Percentiles rank a stretch among this genome's conserved stretches.
Evolutionary conservation across 805 yeast genomes (phyloP).

Genomic region (Ogataea nitratoaversa): DNA sequence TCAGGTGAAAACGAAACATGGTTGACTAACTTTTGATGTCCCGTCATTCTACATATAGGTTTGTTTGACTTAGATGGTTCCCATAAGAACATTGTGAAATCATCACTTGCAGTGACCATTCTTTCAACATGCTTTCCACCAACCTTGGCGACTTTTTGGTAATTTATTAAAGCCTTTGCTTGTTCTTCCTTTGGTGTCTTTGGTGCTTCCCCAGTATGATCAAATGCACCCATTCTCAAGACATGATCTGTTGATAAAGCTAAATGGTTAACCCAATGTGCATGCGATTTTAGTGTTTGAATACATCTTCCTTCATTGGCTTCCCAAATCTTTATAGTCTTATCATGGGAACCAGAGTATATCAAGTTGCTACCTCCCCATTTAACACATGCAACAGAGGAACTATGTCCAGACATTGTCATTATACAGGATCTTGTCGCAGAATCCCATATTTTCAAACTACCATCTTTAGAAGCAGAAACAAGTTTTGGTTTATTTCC

Average conservation of each 20-base stretch:
- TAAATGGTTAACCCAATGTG: constrained; percentile 97
- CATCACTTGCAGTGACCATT: constrained; percentile 93
- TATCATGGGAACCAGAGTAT: constrained; percentile 91
- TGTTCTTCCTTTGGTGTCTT: constrained; percentile 42
- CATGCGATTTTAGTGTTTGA: constrained; percentile 81
- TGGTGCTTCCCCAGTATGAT: constrained; percentile 54
- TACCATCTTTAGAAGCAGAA: constrained; percentile 88
- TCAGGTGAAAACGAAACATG: constrained; percentile 96
- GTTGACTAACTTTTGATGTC: constrained; percentile 94
- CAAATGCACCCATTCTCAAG: constrained; percentile 83
- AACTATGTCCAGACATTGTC: constrained; percentile 83
- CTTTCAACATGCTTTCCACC: constrained; percentile 61
- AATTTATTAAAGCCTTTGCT: constrained; percentile 53
- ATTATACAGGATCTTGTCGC: constrained; percentile 57
- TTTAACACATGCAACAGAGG: constrained; percentile 89
- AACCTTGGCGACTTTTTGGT: constrained; percentile 58
- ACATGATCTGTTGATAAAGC: constrained; percentile 89
- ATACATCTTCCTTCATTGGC: constrained; percentile 70
- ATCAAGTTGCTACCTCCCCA: constrained; percentile 91
- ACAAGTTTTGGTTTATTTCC: constrained; percentile 70
- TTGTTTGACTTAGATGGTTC: constrained; percentile 77
- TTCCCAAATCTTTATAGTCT: constrained; percentile 91
- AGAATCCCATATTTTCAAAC: constrained; percentile 87
- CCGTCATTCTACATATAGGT: constrained; percentile 92
- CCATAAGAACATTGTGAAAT: constrained; percentile 97